These are phyloP conservation scores for Pseudocercospora macadamiae DNA, from an alignment of 2,329 filamentous ascomycete genomes.

Conservation along the genomic window DNA sequence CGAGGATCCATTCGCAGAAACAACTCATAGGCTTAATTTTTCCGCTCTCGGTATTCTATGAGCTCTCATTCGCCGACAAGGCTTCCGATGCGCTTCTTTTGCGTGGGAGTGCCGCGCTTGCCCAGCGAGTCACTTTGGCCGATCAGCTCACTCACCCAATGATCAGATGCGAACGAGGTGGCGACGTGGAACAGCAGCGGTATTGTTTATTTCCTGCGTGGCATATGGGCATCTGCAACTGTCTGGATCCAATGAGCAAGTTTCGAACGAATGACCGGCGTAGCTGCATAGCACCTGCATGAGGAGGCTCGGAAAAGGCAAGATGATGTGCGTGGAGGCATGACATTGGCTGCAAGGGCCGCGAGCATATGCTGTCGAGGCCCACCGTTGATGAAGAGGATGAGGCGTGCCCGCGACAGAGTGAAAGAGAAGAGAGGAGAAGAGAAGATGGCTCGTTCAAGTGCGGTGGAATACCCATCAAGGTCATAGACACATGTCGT, in stretches of 20 bases:
- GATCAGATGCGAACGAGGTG: not conserved
- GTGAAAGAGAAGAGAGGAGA: not conserved
- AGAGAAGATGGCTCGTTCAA: not conserved
- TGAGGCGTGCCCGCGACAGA: not conserved
- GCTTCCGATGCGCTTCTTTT: slow-evolving; percentile 5
- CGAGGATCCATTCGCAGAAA: slow-evolving; percentile 17
- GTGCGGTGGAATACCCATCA: not conserved
- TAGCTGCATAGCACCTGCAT: not conserved
- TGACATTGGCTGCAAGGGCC: not conserved
- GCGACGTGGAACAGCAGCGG: slow-evolving; percentile 13
- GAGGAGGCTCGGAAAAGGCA: not conserved
- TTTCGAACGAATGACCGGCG: slow-evolving; percentile 14
- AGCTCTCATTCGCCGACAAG: slow-evolving; percentile 10
- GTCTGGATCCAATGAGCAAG: slow-evolving; percentile 13
- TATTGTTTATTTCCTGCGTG: too few relatives aligned
- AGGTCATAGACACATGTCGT: not conserved
- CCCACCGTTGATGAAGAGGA: not conserved
- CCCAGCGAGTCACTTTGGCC: too few relatives aligned
- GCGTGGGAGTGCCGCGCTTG: slow-evolving; percentile 9
- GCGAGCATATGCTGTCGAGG: not conserved
- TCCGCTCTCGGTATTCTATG: slow-evolving; percentile 6
- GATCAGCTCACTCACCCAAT: slow-evolving; percentile 12
- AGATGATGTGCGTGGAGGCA: not conserved
- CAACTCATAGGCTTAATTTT: not conserved
- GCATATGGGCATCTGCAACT: not conserved